Conservation (phyloP, 164 flowering plant species). For the Paratinospora sagittata region DNA sequence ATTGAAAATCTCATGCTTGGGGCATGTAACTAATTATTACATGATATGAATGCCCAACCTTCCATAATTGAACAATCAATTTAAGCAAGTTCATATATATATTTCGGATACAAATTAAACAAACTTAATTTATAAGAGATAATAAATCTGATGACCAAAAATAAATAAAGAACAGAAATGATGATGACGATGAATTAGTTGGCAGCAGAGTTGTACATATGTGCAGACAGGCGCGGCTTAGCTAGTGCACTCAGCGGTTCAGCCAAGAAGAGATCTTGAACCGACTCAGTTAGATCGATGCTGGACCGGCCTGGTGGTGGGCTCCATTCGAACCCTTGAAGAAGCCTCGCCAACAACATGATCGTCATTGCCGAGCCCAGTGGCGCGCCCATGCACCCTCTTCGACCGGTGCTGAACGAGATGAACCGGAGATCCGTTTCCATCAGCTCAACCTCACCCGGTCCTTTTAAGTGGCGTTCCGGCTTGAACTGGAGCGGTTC, state of each 20-base stretch:
- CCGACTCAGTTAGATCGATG: conserved; percentile 23
- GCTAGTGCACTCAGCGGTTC: conserved; percentile 24
- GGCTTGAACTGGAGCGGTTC: conserved; percentile 39
- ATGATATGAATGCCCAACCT: too few relatives aligned
- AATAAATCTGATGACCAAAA: too few relatives aligned
- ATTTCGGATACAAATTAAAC: too few relatives aligned
- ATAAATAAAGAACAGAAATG: too few relatives aligned
- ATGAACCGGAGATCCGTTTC: conserved; percentile 33
- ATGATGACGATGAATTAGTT: neutral
- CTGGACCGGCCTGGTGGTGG: conserved; percentile 7
- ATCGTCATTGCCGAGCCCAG: conserved; percentile 28
- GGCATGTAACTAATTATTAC: too few relatives aligned
- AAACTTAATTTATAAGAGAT: too few relatives aligned
- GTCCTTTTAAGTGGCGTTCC: conserved; percentile 34
- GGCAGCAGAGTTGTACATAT: conserved; percentile 18
- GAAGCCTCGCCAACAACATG: conserved; percentile 31
- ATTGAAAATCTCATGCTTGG: too few relatives aligned
- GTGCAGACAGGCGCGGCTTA: conserved; percentile 22
- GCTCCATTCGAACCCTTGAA: conserved; percentile 32
- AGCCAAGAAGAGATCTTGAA: conserved; percentile 17
- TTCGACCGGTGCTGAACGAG: conserved; percentile 35
- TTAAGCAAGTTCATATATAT: too few relatives aligned
- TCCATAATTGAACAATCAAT: too few relatives aligned
- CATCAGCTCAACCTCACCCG: conserved; percentile 14
- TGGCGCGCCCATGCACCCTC: conserved; percentile 33